Conservation (phyloP, 805 yeast genomes). For the Vanderwaltozyma tropicalis region DNA sequence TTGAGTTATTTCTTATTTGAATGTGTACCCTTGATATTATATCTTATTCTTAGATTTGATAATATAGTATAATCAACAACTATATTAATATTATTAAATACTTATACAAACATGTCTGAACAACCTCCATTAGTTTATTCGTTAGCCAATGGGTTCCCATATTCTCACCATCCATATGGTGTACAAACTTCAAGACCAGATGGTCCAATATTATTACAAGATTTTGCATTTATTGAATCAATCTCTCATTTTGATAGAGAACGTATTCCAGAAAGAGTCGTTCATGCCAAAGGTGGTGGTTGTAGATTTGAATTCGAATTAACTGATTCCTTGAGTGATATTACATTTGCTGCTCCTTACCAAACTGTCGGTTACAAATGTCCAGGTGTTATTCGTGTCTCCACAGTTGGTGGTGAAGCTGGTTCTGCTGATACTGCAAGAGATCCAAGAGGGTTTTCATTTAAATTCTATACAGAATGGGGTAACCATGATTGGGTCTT, state of each 20-base stretch:
- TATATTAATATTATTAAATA: neutral
- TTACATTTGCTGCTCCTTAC: constrained; percentile 36
- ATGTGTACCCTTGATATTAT: too few relatives aligned
- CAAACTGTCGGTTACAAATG: constrained; percentile 34
- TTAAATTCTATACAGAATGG: constrained; percentile 73
- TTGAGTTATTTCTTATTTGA: too few relatives aligned
- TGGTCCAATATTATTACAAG: constrained; percentile 53
- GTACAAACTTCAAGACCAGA: constrained; percentile 42
- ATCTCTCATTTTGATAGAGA: constrained; percentile 54
- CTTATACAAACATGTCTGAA: constrained; percentile 4
- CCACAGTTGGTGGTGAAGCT: constrained; percentile 79
- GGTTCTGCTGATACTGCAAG: constrained; percentile 78
- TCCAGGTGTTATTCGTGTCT: constrained; percentile 41
- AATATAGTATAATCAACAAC: neutral
- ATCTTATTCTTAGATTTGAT: too few relatives aligned
- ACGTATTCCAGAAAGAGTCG: constrained; percentile 57
- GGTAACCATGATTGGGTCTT: constrained; percentile 79
- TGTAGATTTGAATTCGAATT: constrained; percentile 50
- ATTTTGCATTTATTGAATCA: constrained; percentile 45
- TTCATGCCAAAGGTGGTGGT: constrained; percentile 59
- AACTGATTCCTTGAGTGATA: constrained; percentile 46
- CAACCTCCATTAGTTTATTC: constrained; percentile 23
- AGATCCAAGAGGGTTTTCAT: constrained; percentile 81
- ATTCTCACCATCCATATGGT: constrained; percentile 42
- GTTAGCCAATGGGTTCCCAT: constrained; percentile 46